Evolutionary conservation across 352 stramenopile species (phyloP).

Genomic region (Aphanomyces stellatus): DNA sequence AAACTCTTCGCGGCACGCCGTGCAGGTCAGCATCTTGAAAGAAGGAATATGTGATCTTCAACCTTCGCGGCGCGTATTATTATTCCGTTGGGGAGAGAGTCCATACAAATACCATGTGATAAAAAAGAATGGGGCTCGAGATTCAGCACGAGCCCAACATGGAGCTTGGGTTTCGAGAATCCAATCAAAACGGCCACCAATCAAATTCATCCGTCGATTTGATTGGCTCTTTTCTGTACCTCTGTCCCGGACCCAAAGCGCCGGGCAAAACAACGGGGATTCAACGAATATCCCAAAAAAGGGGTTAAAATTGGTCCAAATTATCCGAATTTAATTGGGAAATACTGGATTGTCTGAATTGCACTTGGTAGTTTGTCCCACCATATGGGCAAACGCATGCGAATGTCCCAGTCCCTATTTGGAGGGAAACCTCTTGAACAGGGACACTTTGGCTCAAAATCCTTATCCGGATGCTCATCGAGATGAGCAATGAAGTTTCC

Average conservation of each 20-base stretch:
- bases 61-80: background rate
- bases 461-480: too few relatives aligned
- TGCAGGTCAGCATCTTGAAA: conserved; percentile 66
- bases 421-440: too few relatives aligned
- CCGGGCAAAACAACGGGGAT: too few relatives aligned
- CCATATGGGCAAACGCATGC: too few relatives aligned
- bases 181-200: conserved; percentile 17
- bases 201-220: conserved; percentile 11
- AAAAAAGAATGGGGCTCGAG: background rate
- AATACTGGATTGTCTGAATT: too few relatives aligned
- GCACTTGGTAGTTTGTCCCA: too few relatives aligned
- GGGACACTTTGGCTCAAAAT: too few relatives aligned
- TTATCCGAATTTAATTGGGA: background rate
- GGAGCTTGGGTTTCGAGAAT: background rate
- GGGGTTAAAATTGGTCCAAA: background rate
- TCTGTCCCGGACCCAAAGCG: too few relatives aligned
- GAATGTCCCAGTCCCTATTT: too few relatives aligned
- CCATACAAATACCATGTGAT: conserved; percentile 7
- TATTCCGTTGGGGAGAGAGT: background rate
- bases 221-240: background rate
- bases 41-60: background rate
- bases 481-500: too few relatives aligned
- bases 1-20: conserved; percentile 69
- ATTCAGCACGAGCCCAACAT: too few relatives aligned
- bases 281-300: background rate